phyloP scores from a whole-genome alignment of 306 rosid genomes.

The Erythrophleum fordii region DNA sequence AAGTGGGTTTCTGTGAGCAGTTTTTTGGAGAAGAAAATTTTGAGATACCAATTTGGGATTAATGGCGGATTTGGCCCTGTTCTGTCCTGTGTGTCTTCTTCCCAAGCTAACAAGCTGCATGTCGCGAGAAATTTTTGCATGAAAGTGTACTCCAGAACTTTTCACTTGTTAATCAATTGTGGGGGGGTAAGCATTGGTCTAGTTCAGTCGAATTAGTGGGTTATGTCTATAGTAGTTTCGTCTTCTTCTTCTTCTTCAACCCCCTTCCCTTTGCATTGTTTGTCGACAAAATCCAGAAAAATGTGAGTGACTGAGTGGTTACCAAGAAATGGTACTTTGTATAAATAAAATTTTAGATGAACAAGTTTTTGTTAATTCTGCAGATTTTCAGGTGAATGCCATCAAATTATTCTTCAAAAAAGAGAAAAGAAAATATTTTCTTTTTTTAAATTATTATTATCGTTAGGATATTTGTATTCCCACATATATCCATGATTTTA shows the following conservation, averaged over 20 bases:
- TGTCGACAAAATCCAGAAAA: background rate
- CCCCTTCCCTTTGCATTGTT: background rate
- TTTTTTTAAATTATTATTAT: no score
- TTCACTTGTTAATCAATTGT: background rate
- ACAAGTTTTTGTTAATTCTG: no score
- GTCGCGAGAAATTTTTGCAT: no score
- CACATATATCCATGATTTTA: no score
- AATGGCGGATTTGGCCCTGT: background rate
- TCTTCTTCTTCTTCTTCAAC: background rate
- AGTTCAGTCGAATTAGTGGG: no score
- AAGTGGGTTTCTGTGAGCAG: slow-evolving; percentile 21
- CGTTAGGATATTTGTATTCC: no score
- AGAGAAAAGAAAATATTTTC: no score
- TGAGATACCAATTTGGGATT: slow-evolving; percentile 35
- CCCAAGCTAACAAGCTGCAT: no score
- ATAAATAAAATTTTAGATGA: no score
- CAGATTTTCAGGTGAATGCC: no score
- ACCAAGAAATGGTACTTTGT: background rate
- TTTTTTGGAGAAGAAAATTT: slow-evolving; percentile 18
- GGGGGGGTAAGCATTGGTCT: background rate
- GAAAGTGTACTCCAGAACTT: no score
- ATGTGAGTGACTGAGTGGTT: background rate
- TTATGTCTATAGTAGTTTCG: background rate
- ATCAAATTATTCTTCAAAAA: no score
- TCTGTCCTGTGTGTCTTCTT: background rate